Percentiles rank a stretch among this genome's conserved stretches.
Conservation (phyloP, 352 stramenopile species). For the Plasmopara muralis region DNA sequence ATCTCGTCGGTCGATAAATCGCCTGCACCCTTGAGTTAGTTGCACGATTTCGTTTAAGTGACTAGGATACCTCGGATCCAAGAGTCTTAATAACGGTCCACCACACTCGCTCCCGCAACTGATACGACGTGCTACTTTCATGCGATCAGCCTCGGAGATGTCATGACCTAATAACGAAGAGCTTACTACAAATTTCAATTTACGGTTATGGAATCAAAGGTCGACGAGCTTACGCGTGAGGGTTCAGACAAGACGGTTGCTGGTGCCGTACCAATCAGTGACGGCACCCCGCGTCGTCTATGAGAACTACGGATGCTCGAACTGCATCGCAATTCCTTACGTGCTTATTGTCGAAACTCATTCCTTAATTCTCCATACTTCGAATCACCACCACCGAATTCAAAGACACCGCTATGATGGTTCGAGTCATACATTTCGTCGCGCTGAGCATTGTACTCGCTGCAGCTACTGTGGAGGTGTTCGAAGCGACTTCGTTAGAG, state of each 20-base stretch:
- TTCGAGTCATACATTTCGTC: slow-evolving; percentile 5
- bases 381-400: neutral
- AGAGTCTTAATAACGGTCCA: too few relatives aligned
- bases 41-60: too few relatives aligned
- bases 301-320: slow-evolving; percentile 13
- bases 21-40: too few relatives aligned
- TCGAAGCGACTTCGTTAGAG: slow-evolving; percentile 7
- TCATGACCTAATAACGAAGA: neutral
- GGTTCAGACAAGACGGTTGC: slow-evolving; percentile 15
- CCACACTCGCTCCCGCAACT: neutral
- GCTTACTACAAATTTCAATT: neutral
- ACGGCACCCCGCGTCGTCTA: slow-evolving; percentile 8
- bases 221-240: slow-evolving; percentile 5
- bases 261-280: slow-evolving; percentile 3
- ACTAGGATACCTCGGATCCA: too few relatives aligned
- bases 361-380: slow-evolving; percentile 26
- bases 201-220: neutral
- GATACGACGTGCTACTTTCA: neutral
- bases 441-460: slow-evolving; percentile 6
- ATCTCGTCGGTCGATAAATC: too few relatives aligned
- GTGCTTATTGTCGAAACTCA: slow-evolving; percentile 11
- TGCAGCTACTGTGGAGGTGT: slow-evolving; percentile 6
- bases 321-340: slow-evolving; percentile 9
- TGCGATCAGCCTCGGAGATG: neutral
- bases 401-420: slow-evolving; percentile 9